phyloP scores from a whole-genome alignment of 352 stramenopile species.

The Globisporangium canariense region DNA sequence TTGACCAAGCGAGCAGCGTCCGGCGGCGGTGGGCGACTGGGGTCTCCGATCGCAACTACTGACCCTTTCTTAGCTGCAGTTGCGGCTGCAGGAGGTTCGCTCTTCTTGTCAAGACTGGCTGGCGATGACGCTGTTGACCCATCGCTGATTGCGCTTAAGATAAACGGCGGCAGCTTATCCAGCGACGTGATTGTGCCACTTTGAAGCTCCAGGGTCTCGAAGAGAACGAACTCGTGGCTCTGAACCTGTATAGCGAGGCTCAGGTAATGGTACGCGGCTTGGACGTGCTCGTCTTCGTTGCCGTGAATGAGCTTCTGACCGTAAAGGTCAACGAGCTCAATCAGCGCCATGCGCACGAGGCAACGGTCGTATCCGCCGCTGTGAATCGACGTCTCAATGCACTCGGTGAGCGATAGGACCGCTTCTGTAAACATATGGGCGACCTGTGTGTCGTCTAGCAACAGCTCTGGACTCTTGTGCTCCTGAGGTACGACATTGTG shows the following conservation, averaged over 20 bases:
- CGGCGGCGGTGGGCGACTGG: neutral
- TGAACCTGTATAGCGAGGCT: slow-evolving; percentile 41
- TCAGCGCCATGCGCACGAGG: slow-evolving; percentile 42
- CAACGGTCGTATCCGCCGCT: slow-evolving; percentile 55
- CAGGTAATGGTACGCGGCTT: slow-evolving; percentile 74
- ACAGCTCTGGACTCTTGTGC: neutral
- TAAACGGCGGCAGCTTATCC: slow-evolving; percentile 47
- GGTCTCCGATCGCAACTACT: neutral
- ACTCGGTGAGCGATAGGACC: slow-evolving; percentile 19
- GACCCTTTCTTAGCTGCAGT: slow-evolving; percentile 9
- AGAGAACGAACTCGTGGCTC: slow-evolving; percentile 42
- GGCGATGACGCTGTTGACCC: neutral
- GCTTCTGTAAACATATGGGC: slow-evolving; percentile 14
- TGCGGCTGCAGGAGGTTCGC: neutral
- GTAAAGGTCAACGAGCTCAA: slow-evolving; percentile 69
- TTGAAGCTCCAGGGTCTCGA: slow-evolving; percentile 65
- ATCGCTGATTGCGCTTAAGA: slow-evolving; percentile 27
- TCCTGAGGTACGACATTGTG: neutral
- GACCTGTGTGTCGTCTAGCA: neutral
- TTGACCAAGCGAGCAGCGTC: slow-evolving; percentile 44
- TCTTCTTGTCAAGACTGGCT: slow-evolving; percentile 5
- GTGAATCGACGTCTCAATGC: slow-evolving; percentile 41
- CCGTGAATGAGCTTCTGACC: slow-evolving; percentile 34
- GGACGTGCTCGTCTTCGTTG: slow-evolving; percentile 51
- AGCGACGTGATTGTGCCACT: slow-evolving; percentile 29